Base-by-base conservation (phyloP, 2,329 filamentous ascomycete species). In the Trichocomaceae sp. region DNA sequence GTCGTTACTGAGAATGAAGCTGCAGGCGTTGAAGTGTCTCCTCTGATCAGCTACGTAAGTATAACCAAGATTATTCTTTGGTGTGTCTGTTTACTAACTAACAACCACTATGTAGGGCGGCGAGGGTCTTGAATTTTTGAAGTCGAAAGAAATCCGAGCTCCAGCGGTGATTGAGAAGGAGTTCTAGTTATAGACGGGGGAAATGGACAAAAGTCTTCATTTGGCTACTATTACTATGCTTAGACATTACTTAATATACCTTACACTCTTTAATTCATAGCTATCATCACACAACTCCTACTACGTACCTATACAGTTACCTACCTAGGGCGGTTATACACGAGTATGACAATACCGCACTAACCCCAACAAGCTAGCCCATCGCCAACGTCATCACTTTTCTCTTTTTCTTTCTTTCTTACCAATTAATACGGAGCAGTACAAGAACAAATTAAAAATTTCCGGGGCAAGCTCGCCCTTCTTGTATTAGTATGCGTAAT, bases 41-140 rank as follows among this genome's bases (percentile, higher is more conserved):
- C 93, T 37, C 77, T 96, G 64, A 87, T 95, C 69, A 96, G 90
- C 82, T 99, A 99, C 69, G 90, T 95, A 83, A 83, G 89, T 87
- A n/a, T 52, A 51, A 2, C n/a, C 1, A 7, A 49, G 20, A 51
- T 37, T 47, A 41, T 17, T 8, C 23, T 13, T 23, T 55, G 1
- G 44, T 33, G 22, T 31, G 9, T 29, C n/a, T 47, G 59, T 31
- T 10, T 47, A 33, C 45, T 39, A 47, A 52, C 51, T n/a, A 62
- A 54, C 64, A 57, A 46, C 19, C 17, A 12, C n/a, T 52, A 60
- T 63, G 37, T 58, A 83, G 80, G 79, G 77, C 51, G 83, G 83
- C 54, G 83, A 86, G 69, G 82, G 82, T 26, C 73, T 84, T 58
- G 81, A 80, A 42, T 85, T 83, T 69, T 72, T 85, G 56, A 79